These are phyloP conservation scores for Medicago arabica DNA, from an alignment of 306 rosid species.

Conservation along the genomic window DNA sequence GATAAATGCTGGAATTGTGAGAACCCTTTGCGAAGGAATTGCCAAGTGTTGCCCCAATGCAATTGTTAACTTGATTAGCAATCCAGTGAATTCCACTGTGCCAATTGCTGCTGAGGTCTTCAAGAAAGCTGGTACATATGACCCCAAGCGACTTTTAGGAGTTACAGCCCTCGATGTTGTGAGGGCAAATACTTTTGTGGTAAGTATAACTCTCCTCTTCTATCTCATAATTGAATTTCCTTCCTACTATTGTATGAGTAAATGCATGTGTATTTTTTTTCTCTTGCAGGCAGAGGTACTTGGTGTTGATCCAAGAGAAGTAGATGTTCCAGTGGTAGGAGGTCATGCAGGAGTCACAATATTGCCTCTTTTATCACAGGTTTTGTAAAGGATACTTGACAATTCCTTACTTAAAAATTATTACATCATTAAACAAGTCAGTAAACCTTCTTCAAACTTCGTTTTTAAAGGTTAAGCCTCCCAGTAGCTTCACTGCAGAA, in stretches of 20 bases:
- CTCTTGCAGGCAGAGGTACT: constrained; percentile 84
- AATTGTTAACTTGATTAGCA: constrained; percentile 91
- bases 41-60: constrained; percentile 83
- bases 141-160: constrained; percentile 90
- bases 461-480: constrained; percentile 85
- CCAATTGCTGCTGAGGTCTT: constrained; percentile 96
- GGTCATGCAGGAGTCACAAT: constrained; percentile 96
- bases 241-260: constrained; percentile 5
- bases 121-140: constrained; percentile 88
- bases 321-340: constrained; percentile 96
- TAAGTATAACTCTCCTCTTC: constrained; percentile 44
- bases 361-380: constrained; percentile 97
- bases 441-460: constrained; percentile 32
- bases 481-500: constrained; percentile 70
- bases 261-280: constrained; percentile 22
- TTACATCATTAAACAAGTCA: background rate
- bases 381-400: constrained; percentile 39
- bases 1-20: constrained; percentile 94
- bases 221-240: constrained; percentile 19
- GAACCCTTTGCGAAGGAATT: constrained; percentile 86
- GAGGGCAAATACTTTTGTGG: constrained; percentile 97
- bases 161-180: constrained; percentile 92
- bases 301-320: constrained; percentile 91
- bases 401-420: constrained; percentile 14
- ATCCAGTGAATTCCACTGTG: constrained; percentile 96